These are phyloP conservation scores for Aspergillus sergii DNA, from an alignment of 2,329 filamentous ascomycete genomes.

Conservation along the genomic window DNA sequence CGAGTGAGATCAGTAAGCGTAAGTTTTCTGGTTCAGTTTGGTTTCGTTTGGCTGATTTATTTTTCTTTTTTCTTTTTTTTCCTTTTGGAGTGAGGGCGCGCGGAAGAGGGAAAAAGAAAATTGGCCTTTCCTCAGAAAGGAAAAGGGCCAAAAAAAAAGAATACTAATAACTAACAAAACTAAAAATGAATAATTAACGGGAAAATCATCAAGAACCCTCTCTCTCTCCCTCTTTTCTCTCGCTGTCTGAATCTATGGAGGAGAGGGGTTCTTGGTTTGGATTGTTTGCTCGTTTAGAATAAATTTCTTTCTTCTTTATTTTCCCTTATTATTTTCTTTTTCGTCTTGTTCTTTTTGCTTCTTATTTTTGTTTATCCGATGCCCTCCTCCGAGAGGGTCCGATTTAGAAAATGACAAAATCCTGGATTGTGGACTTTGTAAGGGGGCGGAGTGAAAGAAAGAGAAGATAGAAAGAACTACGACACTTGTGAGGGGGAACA, in stretches of 20 bases:
- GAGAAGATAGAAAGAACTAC: neutral
- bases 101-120: neutral
- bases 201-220: neutral
- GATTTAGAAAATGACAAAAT: conserved; percentile 1
- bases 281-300: neutral
- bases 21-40: neutral
- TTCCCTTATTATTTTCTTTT: neutral
- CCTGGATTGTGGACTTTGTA: neutral
- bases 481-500: conserved; percentile 1
- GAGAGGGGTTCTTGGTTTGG: neutral
- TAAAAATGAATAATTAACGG: neutral
- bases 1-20: conserved; percentile 18
- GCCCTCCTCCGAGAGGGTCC: neutral
- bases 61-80: neutral
- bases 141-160: neutral
- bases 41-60: neutral
- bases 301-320: neutral
- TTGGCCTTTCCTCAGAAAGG: neutral
- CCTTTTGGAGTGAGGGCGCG: neutral
- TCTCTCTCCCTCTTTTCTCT: neutral
- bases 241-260: neutral
- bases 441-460: conserved; percentile 3
- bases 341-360: neutral
- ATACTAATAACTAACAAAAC: neutral
- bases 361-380: neutral